phyloP scores from a whole-genome alignment of 352 stramenopile species.

The Phytophthora megakarya region DNA sequence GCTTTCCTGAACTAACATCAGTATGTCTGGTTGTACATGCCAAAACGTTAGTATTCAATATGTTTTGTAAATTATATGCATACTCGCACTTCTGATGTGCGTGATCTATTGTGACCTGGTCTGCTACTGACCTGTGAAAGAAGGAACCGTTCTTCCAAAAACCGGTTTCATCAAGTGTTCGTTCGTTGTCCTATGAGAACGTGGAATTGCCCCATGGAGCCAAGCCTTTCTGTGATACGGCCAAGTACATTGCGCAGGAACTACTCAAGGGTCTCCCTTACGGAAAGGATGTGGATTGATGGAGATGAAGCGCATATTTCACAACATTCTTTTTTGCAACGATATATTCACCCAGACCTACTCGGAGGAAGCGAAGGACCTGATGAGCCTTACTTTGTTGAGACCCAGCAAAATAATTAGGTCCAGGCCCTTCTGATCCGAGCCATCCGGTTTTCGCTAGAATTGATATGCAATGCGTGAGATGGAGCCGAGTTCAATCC shows the following conservation, averaged over 20 bases:
- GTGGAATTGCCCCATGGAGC: slow-evolving; percentile 87
- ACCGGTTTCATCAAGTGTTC: too few species aligned
- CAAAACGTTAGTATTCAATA: too few species aligned
- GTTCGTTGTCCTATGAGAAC: slow-evolving; percentile 93
- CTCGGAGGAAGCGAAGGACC: slow-evolving; percentile 87
- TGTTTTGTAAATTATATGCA: too few species aligned
- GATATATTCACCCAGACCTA: slow-evolving; percentile 88
- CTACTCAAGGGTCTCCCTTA: slow-evolving; percentile 90
- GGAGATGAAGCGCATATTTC: slow-evolving; percentile 95
- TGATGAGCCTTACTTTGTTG: slow-evolving; percentile 83
- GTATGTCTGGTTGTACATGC: too few species aligned
- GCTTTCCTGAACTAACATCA: too few species aligned
- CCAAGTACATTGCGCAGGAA: slow-evolving; percentile 93
- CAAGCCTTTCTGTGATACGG: slow-evolving; percentile 94
- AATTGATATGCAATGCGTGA: slow-evolving; percentile 87
- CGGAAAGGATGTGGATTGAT: slow-evolving; percentile 93
- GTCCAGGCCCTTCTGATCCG: slow-evolving; percentile 82
- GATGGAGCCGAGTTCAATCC: slow-evolving; percentile 87
- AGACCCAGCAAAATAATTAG: slow-evolving; percentile 83
- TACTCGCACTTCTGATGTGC: too few species aligned
- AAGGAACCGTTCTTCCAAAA: too few species aligned
- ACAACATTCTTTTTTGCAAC: slow-evolving; percentile 91
- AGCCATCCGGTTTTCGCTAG: slow-evolving; percentile 88
- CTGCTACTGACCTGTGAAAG: too few species aligned
- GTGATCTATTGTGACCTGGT: too few species aligned